Evolutionary conservation across 345 rosid genomes (phyloP).

Genomic region (Gossypium australe): DNA sequence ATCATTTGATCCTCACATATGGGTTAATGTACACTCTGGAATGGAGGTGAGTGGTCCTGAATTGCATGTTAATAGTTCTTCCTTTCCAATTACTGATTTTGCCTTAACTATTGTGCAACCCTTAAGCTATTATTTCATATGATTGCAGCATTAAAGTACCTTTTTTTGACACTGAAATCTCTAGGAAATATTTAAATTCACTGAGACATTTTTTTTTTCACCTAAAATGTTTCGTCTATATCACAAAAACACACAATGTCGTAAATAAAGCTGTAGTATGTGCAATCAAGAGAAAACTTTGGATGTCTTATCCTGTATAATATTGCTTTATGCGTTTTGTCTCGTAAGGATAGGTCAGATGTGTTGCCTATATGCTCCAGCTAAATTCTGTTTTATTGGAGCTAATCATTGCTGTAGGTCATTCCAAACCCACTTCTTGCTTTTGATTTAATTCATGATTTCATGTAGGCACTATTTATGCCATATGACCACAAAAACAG

Average conservation of each 20-base stretch:
- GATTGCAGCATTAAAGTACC: not conserved
- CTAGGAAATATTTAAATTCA: not conserved
- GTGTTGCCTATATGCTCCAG: not conserved
- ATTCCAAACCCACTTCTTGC: constrained; percentile 2
- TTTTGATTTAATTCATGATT: constrained; percentile 14
- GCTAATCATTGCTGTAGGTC: too few relatives aligned
- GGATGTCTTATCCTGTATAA: not conserved
- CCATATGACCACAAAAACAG: constrained; percentile 94
- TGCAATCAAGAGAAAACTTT: not conserved
- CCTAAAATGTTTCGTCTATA: not conserved
- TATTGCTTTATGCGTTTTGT: constrained; percentile 1
- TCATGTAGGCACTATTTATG: constrained; percentile 84
- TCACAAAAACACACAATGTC: not conserved
- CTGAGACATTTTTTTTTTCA: not conserved
- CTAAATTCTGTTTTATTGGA: too few relatives aligned
- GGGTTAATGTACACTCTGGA: constrained; percentile 98
- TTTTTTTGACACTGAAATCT: not conserved
- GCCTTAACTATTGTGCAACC: not conserved
- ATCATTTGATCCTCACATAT: constrained; percentile 88
- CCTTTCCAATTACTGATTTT: not conserved
- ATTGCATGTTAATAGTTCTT: not conserved
- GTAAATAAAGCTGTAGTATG: not conserved
- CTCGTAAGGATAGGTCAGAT: constrained; percentile 7
- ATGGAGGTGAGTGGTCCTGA: constrained; percentile 71
- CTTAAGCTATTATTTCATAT: not conserved